Evolutionary conservation across 2,329 filamentous ascomycete species (phyloP).

Genomic region (Microsporum ferrugineum): DNA sequence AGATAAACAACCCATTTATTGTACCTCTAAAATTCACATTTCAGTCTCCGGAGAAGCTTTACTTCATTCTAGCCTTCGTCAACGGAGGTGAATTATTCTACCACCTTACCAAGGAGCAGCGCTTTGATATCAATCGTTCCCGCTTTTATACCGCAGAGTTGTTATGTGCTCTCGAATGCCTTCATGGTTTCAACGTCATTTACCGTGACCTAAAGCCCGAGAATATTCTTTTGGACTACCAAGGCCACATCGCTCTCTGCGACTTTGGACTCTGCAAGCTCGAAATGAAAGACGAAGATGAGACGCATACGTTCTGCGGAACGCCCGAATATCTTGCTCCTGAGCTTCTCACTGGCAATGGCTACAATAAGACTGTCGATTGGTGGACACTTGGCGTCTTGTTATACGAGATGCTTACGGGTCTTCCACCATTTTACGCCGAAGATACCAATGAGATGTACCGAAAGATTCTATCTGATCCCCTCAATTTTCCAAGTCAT

Average conservation of each 20-base stretch:
- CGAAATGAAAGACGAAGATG: constrained; percentile 98
- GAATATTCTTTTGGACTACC: constrained; percentile 95
- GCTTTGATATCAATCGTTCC: constrained; percentile 93
- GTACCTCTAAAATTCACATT: constrained; percentile 98
- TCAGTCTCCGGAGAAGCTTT: constrained; percentile 96
- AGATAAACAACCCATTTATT: constrained; percentile 99
- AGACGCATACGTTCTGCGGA: constrained; percentile 96
- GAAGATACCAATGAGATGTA: constrained; percentile 99
- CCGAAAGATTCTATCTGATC: constrained; percentile 93
- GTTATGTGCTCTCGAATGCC: constrained; percentile 84
- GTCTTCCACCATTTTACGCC: constrained; percentile 93
- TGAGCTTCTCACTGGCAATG: constrained; percentile 81
- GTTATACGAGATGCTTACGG: constrained; percentile 97
- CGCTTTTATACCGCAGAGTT: constrained; percentile 96
- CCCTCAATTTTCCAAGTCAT: constrained; percentile 83
- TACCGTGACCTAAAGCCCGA: constrained; percentile 96
- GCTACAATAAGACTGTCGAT: constrained; percentile 95
- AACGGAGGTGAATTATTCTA: constrained; percentile 98
- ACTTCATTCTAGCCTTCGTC: constrained; percentile 92
- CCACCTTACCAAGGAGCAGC: constrained; percentile 89
- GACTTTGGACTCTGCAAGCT: constrained; percentile 97
- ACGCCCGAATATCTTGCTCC: constrained; percentile 96
- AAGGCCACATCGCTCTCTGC: constrained; percentile 92
- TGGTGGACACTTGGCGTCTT: constrained; percentile 98
- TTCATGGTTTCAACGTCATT: constrained; percentile 98